Conservation (phyloP, 129 eudicot genomes). For the Lonicera japonica region DNA sequence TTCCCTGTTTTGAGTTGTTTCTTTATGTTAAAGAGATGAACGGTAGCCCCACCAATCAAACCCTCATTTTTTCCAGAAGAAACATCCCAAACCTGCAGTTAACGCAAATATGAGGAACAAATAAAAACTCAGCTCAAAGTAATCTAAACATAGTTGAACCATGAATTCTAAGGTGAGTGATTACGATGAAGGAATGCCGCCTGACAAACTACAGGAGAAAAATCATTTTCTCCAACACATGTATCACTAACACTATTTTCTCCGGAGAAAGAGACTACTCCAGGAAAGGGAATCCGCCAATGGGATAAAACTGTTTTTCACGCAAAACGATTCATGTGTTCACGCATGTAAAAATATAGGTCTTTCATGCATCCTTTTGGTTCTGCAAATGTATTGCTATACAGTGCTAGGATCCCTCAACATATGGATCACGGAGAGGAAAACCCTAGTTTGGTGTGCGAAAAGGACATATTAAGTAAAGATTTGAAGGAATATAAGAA, state of each 20-base stretch:
- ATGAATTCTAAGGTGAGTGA: constrained; percentile 3
- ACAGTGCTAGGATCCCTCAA: no score
- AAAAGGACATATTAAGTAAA: no score
- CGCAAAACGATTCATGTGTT: background rate
- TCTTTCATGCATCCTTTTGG: background rate
- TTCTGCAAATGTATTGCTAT: background rate
- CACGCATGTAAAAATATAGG: background rate
- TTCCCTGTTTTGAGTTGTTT: constrained; percentile 94
- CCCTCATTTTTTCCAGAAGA: constrained; percentile 85
- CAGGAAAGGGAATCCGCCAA: no score
- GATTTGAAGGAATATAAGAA: background rate
- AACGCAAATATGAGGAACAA: constrained; percentile 6
- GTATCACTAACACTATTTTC: background rate
- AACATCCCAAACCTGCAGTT: constrained; percentile 85
- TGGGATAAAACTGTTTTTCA: background rate
- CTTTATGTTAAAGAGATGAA: constrained; percentile 82
- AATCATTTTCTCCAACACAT: background rate
- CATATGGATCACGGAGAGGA: no score
- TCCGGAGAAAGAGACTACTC: background rate
- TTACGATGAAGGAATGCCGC: background rate
- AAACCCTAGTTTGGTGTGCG: no score
- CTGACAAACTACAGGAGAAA: background rate
- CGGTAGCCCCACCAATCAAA: constrained; percentile 93
- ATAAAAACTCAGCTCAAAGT: constrained; percentile 8
- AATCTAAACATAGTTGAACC: background rate